Percentiles rank a stretch among this genome's conserved stretches.
Evolutionary conservation across 768 basidiomycete species (phyloP).

Genomic region (Tricholoma furcatifolium): DNA sequence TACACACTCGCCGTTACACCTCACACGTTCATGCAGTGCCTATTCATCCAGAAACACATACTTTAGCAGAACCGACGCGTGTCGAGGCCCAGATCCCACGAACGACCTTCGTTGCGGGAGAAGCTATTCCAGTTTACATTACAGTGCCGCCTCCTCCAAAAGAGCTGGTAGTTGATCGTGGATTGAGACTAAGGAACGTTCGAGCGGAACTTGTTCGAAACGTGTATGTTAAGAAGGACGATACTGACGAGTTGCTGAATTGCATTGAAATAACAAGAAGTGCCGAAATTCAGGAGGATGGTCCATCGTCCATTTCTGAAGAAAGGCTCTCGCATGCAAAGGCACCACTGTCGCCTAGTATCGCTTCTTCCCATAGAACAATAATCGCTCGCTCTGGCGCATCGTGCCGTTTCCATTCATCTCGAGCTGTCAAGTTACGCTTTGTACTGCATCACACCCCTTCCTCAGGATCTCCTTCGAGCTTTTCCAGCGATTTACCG

Average conservation of each 20-base stretch:
- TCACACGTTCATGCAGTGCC: conserved; percentile 59
- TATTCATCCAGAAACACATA: conserved; percentile 57
- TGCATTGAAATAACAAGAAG: conserved; percentile 20
- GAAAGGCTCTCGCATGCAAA: conserved; percentile 34
- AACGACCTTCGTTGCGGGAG: conserved; percentile 67
- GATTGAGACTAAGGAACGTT: conserved; percentile 76
- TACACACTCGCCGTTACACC: conserved; percentile 75
- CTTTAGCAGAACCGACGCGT: conserved; percentile 59
- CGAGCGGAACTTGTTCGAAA: conserved; percentile 74
- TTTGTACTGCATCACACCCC: conserved; percentile 75
- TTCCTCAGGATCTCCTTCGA: conserved; percentile 46
- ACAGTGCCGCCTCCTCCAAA: conserved; percentile 74
- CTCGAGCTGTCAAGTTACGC: conserved; percentile 69
- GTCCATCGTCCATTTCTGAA: conserved; percentile 27
- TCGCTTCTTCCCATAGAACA: conserved; percentile 26
- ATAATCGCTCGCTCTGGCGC: conserved; percentile 86
- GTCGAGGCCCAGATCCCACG: conserved; percentile 73
- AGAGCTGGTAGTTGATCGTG: conserved; percentile 65
- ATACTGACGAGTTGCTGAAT: conserved; percentile 38
- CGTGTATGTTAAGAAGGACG: conserved; percentile 50
- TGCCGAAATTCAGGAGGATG: conserved; percentile 21
- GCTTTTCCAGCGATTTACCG: conserved; percentile 42
- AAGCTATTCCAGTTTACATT: conserved; percentile 77
- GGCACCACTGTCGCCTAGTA: conserved; percentile 33
- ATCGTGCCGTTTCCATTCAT: conserved; percentile 85